A percentile compares a stretch with the other conserved stretches of the same genome.
Conservation (phyloP, 495 filamentous ascomycete species). For the Aspergillus avenaceus region DNA sequence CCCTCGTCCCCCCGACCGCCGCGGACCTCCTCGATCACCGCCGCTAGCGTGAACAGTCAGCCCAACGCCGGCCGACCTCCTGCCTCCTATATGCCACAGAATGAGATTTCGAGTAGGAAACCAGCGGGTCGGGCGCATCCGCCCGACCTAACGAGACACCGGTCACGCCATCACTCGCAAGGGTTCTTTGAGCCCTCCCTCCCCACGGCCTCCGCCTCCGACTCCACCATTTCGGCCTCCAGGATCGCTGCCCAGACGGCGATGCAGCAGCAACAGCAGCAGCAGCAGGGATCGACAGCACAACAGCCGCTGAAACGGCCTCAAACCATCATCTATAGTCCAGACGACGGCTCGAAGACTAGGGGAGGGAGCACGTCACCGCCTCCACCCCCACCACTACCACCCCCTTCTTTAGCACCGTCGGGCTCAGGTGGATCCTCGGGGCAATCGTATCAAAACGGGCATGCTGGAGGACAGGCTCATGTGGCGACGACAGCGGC, state of each 20-base stretch:
- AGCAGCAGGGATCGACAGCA: conserved; percentile 24
- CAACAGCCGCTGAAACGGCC: conserved; percentile 65
- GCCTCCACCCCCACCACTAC: conserved; percentile 49
- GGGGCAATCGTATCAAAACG: conserved; percentile 61
- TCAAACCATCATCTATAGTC: conserved; percentile 54
- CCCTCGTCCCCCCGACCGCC: conserved; percentile 34
- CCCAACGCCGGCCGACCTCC: conserved; percentile 26
- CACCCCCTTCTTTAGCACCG: conserved; percentile 51
- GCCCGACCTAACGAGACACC: conserved; percentile 36
- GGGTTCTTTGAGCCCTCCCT: conserved; percentile 87
- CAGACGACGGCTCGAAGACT: conserved; percentile 28
- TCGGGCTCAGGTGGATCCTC: conserved; percentile 49
- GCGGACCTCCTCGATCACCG: conserved; percentile 27
- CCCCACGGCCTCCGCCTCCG: conserved; percentile 60
- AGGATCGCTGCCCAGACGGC: conserved; percentile 90
- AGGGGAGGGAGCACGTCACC: conserved; percentile 44
- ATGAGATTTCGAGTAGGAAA: conserved; percentile 33
- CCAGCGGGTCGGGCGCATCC: conserved; percentile 38
- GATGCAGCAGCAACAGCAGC: conserved; percentile 62
- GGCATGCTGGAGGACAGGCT: conserved; percentile 56
- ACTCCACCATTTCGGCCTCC: conserved; percentile 63
- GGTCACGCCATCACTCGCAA: conserved; percentile 66
- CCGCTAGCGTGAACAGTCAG: conserved; percentile 23
- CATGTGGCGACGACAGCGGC: conserved; percentile 77
- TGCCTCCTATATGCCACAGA: conserved; percentile 36